Conservation (phyloP, 2,329 filamentous ascomycete genomes). For the Metarhizium brunneum region DNA sequence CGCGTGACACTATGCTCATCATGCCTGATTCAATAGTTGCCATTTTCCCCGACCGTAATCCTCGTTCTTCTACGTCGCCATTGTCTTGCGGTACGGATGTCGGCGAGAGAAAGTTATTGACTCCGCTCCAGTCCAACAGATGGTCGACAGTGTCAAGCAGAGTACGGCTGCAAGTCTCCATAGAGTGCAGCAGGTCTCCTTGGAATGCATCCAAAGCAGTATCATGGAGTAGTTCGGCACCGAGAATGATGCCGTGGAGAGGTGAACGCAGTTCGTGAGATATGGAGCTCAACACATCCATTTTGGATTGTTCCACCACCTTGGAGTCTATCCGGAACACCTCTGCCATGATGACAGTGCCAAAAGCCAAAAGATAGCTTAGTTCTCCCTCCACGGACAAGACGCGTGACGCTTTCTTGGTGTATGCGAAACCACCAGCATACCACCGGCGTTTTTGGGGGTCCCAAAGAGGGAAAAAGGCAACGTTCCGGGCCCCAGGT, state of each 20-base stretch:
- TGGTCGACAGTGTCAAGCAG: conserved; percentile 46
- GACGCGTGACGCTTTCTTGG: conserved; percentile 28
- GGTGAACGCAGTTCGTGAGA: conserved; percentile 54
- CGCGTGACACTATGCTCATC: conserved; percentile 12
- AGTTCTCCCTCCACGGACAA: conserved; percentile 40
- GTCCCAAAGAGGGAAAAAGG: conserved; percentile 40
- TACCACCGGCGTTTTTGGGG: conserved; percentile 35
- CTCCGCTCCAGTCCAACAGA: conserved; percentile 44
- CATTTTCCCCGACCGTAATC: conserved; percentile 3
- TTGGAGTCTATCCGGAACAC: conserved; percentile 34
- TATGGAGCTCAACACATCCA: conserved; percentile 49
- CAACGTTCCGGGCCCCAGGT: conserved; percentile 34
- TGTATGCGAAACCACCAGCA: conserved; percentile 41
- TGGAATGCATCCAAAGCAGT: conserved; percentile 37
- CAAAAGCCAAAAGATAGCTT: conserved; percentile 41
- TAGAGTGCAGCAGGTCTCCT: conserved; percentile 35
- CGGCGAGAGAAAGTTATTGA: conserved; percentile 29
- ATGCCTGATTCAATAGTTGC: conserved; percentile 8
- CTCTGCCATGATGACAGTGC: conserved; percentile 47
- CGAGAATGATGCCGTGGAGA: conserved; percentile 49
- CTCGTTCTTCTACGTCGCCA: conserved; percentile 2
- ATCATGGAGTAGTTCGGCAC: conserved; percentile 43
- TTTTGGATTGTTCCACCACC: conserved; percentile 38
- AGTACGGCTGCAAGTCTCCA: conserved; percentile 41
- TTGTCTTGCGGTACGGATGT: conserved; percentile 1